Conservation (phyloP, 495 filamentous ascomycete species). For the Bacidia rubella region DNA sequence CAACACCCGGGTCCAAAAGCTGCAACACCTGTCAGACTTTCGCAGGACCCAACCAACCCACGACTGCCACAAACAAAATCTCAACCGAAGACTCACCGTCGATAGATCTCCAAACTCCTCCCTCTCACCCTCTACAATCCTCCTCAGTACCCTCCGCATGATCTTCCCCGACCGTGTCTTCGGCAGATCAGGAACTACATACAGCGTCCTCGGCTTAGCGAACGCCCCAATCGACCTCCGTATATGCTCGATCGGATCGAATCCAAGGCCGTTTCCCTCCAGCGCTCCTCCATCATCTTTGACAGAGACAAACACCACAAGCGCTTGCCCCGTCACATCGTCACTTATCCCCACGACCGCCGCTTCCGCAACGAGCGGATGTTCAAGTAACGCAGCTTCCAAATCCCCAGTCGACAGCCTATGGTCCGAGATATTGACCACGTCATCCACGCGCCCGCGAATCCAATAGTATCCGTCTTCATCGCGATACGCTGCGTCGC, state of each 20-base stretch:
- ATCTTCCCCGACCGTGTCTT: conserved; percentile 98
- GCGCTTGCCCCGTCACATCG: conserved; percentile 89
- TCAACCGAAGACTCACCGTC: conserved; percentile 48
- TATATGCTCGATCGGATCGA: conserved; percentile 87
- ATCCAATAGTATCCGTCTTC: conserved; percentile 99
- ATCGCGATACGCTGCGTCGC: conserved; percentile 91
- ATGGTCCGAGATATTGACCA: conserved; percentile 95
- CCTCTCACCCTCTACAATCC: conserved; percentile 93
- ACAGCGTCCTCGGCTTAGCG: conserved; percentile 87
- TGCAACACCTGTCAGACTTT: no score
- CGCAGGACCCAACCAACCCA: no score
- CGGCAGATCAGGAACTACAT: conserved; percentile 78
- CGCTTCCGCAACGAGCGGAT: conserved; percentile 78
- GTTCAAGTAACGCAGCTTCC: conserved; percentile 89
- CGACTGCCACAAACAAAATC: conserved; percentile 25
- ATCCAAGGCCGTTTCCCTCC: conserved; percentile 80
- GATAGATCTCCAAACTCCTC: conserved; percentile 88
- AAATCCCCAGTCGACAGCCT: conserved; percentile 95
- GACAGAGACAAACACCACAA: conserved; percentile 90
- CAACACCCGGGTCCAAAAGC: conserved; percentile 82
- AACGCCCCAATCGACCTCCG: conserved; percentile 95
- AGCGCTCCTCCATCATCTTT: conserved; percentile 73
- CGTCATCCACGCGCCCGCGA: conserved; percentile 93
- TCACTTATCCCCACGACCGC: conserved; percentile 93
- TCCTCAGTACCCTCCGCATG: conserved; percentile 91